Conservation (phyloP, 139 green algal species). For the Astrephomene gubernaculifera region DNA sequence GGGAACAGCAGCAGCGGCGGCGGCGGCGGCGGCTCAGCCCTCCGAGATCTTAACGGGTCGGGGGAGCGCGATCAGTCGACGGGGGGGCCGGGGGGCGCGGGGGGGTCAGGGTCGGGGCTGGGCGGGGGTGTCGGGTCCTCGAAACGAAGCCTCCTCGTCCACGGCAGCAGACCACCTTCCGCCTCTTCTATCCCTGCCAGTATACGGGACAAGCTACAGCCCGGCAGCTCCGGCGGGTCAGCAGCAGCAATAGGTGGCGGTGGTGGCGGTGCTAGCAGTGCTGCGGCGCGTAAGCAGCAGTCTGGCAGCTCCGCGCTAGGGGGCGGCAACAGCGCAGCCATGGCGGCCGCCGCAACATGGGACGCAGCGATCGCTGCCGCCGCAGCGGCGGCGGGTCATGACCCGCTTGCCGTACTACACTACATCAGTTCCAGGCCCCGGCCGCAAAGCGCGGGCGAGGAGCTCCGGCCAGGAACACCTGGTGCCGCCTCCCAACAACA, state of each 20-base stretch:
- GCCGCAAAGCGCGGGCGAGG: slow-evolving; percentile 14
- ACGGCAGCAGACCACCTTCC: slow-evolving; percentile 40
- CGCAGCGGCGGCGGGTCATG: not conserved
- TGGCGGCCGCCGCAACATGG: slow-evolving; percentile 17
- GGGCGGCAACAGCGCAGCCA: not conserved
- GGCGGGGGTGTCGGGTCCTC: not conserved
- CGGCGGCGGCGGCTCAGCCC: not conserved
- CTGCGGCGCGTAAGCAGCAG: not conserved
- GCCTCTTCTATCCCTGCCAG: slow-evolving; percentile 22
- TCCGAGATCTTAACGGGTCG: not conserved
- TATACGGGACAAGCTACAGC: slow-evolving; percentile 41
- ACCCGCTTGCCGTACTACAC: not conserved
- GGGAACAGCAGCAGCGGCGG: not conserved
- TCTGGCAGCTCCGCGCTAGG: not conserved
- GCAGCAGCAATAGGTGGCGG: too few species aligned
- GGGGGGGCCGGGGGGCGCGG: not conserved
- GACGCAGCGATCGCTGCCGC: slow-evolving; percentile 15
- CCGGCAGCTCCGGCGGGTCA: not conserved
- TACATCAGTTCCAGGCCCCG: not conserved
- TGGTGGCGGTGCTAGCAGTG: not conserved
- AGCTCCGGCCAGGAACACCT: slow-evolving; percentile 7
- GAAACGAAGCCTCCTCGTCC: not conserved
- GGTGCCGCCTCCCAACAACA: too few species aligned
- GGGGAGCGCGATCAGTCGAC: not conserved
- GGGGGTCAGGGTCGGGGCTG: not conserved